Evolutionary conservation across 192 early-diverging fungal species (phyloP), one percentile per base, ranked within the genome.

Genomic region (Umbelopsis vinacea): DNA sequence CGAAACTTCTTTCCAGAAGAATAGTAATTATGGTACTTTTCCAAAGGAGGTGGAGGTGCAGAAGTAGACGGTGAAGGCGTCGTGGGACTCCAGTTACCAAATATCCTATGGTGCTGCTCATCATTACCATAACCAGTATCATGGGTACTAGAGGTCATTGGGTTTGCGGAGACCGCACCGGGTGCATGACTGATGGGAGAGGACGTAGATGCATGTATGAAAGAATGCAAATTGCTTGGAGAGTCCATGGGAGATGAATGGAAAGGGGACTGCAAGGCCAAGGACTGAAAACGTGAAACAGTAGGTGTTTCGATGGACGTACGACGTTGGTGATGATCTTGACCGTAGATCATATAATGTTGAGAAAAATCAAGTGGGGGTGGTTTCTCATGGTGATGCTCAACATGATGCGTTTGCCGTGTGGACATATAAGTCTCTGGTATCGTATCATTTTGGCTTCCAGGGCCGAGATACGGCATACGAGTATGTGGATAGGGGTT

Each of bases 31-130:
- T 22, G 12, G 21, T 63, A 63, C 33, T 63, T 63, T 63, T 63
- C 57, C 26, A 43, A 43, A 43, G 40, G 40, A 43, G 57, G 24
- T 2, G 24, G 57, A 63, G 57, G 29, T 29, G 33, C 57, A 37
- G 57, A 37, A 33, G 57, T 26, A 35, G 26, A 37, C 8, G 57
- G 57, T 35, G 26, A 37, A 35, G 57, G 57, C 57, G 57, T 63
- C 33, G 57, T 63, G 29, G 57, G 57, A 37, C 57, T 63, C 57
- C 57, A 63, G 57, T 63, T 63, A 17, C 57, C 33, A 63, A 63
- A 63, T 63, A 63, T 29, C 57, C 57, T 63, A 17, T 63, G 57
- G 26, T 63, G 40, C 6, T 43, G 57, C 33, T 63, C 57, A 63
- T 63, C 57, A 63, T 63, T 63, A 63, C 57, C 57, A 63, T 63